Base-by-base conservation (phyloP, 2,329 filamentous ascomycete genomes). In the Chaetomium globosum region DNA sequence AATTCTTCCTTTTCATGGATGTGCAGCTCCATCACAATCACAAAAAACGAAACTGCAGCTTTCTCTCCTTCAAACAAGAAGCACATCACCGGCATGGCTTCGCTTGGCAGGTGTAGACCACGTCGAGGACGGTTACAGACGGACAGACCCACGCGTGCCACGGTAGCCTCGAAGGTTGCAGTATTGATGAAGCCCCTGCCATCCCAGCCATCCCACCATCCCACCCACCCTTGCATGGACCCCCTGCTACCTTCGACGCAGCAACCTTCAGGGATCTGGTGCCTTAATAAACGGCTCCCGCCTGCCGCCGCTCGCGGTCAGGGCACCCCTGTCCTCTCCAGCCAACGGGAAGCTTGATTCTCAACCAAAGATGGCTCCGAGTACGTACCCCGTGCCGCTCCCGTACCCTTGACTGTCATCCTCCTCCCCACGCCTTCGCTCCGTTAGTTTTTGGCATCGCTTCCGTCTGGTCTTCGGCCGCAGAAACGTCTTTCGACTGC, bases 331-430 rank as follows among this genome's bases (percentile, higher is more conserved):
- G 57, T 48, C 26, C 16, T 52, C 12, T 39, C 43, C 30, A 49
- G 39, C 62, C 60, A 65, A 55, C 56, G 6, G 49, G 55, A 39
- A 21, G 61, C 16, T 51, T 52, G 21, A 12, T 26, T 39, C n/a
- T n/a, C 30, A 26, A 53, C 65, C 62, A 65, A 64, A 52, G 51
- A 65, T 52, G 52, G 63, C 39, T 46, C 30, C n/a, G 43, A 46
- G 63, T 68, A 68, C 63, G 66, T 70, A 67, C 63, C 66, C 39
- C 62, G 62, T 69, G 67, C 69, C 65, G 65, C 67, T 68, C 64
- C 53, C 65, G 55, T 36, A 46, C 36, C 66, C 64, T 30, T 63
- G 57, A 31, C 46, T 48, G 46, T 61, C 23, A 4, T 31, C 56
- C 26, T 57, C 8, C 49, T 19, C 49, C 59, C 43, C 59, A 31